phyloP scores from a whole-genome alignment of 139 green algal genomes.

The Zygnema circumcarinatum region DNA sequence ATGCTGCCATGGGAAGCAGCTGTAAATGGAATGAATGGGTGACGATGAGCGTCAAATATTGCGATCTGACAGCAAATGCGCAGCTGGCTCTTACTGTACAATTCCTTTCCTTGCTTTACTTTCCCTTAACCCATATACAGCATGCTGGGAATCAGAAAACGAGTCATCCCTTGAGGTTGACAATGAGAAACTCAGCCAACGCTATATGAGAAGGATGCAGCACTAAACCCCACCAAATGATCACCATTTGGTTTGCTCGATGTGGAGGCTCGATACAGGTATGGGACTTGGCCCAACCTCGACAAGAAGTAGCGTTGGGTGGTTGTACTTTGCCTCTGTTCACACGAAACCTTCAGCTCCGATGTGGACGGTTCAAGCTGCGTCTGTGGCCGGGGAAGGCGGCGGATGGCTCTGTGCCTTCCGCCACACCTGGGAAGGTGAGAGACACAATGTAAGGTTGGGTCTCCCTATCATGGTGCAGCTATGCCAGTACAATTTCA shows the following conservation, averaged over 20 bases:
- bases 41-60: slow-evolving; percentile 82
- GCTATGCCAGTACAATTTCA: background rate
- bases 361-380: slow-evolving; percentile 70
- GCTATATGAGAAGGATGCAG: background rate
- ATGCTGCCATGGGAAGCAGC: background rate
- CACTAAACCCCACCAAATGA: background rate
- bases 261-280: slow-evolving; percentile 5
- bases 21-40: slow-evolving; percentile 79
- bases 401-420: slow-evolving; percentile 68
- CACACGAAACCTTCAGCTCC: background rate
- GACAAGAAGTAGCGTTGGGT: slow-evolving; percentile 30
- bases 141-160: background rate
- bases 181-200: background rate
- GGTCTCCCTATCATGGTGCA: background rate
- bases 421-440: slow-evolving; percentile 78
- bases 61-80: slow-evolving; percentile 78
- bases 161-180: background rate
- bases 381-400: slow-evolving; percentile 67
- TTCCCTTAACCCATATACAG: background rate
- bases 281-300: slow-evolving; percentile 44
- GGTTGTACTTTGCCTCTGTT: slow-evolving; percentile 39
- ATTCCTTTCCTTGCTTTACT: slow-evolving; percentile 14
- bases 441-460: no score
- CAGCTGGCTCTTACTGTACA: slow-evolving; percentile 79
- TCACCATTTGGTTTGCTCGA: background rate